A percentile compares a stretch with the other conserved stretches of the same genome.
phyloP scores from a whole-genome alignment of 208 protist genomes.

The Kentomonas sorsogonicus region DNA sequence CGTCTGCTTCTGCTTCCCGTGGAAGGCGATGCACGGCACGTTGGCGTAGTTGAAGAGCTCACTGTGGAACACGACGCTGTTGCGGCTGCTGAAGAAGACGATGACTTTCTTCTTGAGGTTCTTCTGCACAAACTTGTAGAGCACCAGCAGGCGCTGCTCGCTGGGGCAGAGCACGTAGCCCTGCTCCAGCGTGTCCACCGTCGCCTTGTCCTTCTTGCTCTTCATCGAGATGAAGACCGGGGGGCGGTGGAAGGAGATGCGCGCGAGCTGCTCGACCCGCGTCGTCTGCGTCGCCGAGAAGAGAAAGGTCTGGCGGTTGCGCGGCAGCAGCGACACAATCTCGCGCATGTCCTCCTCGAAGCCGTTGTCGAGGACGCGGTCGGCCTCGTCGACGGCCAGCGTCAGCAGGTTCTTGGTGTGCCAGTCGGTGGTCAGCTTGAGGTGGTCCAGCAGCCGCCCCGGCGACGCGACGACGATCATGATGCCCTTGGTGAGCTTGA shows the following conservation, averaged over 20 bases:
- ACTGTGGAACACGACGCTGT: conserved; percentile 98
- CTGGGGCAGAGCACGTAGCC: conserved; percentile 97
- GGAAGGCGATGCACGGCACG: conserved; percentile 98
- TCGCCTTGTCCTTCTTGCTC: conserved; percentile 85
- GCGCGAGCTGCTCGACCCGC: conserved; percentile 95
- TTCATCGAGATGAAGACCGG: conserved; percentile 97
- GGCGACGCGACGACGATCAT: conserved; percentile 91
- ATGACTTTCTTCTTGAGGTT: conserved; percentile 98
- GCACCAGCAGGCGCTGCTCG: conserved; percentile 95
- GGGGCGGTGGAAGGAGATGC: conserved; percentile 92
- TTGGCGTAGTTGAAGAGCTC: conserved; percentile 99
- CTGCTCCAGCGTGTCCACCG: conserved; percentile 94
- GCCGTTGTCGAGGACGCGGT: conserved; percentile 97
- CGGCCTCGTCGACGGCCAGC: conserved; percentile 99
- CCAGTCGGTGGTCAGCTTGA: conserved; percentile 97
- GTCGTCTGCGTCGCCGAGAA: conserved; percentile 99
- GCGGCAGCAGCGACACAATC: conserved; percentile 98
- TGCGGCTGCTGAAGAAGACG: conserved; percentile 98
- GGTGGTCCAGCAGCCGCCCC: conserved; percentile 97
- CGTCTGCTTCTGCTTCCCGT: conserved; percentile 99
- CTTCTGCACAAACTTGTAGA: conserved; percentile 99
- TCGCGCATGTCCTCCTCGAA: conserved; percentile 98
- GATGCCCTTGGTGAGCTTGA: conserved; percentile 80
- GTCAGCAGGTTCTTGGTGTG: conserved; percentile 95
- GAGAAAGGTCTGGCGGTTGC: conserved; percentile 96